These are phyloP conservation scores for Aspergillus fijiensis DNA, from an alignment of 2,329 filamentous ascomycete genomes.

Conservation along the genomic window DNA sequence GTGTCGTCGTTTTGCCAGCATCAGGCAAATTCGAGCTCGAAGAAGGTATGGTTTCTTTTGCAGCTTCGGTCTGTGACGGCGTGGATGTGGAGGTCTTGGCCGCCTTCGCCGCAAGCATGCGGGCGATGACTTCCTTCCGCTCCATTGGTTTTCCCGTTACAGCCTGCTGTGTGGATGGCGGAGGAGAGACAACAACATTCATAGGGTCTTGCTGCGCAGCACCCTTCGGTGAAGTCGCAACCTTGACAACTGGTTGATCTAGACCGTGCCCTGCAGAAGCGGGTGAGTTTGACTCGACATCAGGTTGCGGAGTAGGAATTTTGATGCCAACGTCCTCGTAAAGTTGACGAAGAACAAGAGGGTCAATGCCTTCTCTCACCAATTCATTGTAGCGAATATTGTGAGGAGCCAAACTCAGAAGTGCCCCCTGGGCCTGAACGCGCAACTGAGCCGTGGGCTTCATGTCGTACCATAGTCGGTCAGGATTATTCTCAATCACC, in stretches of 20 bases:
- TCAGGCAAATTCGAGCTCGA: constrained; percentile 5
- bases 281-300: background rate
- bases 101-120: constrained; percentile 70
- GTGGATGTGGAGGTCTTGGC: constrained; percentile 47
- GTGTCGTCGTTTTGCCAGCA: constrained; percentile 8
- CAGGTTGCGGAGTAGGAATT: constrained; percentile 23
- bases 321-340: constrained; percentile 68
- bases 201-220: background rate
- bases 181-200: background rate
- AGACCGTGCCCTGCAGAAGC: background rate
- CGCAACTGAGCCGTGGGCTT: constrained; percentile 41
- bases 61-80: constrained; percentile 12
- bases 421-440: constrained; percentile 61
- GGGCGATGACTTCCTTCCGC: constrained; percentile 73
- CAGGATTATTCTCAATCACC: background rate
- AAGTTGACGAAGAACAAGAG: constrained; percentile 59
- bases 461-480: constrained; percentile 1
- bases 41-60: constrained; percentile 14
- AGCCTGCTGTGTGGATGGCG: constrained; percentile 14
- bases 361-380: constrained; percentile 69
- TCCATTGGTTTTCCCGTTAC: constrained; percentile 53
- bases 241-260: background rate
- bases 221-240: background rate
- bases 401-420: constrained; percentile 60
- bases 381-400: constrained; percentile 74